Evolutionary conservation across 768 basidiomycete species (phyloP).

Genomic region (Suillus variegatus): DNA sequence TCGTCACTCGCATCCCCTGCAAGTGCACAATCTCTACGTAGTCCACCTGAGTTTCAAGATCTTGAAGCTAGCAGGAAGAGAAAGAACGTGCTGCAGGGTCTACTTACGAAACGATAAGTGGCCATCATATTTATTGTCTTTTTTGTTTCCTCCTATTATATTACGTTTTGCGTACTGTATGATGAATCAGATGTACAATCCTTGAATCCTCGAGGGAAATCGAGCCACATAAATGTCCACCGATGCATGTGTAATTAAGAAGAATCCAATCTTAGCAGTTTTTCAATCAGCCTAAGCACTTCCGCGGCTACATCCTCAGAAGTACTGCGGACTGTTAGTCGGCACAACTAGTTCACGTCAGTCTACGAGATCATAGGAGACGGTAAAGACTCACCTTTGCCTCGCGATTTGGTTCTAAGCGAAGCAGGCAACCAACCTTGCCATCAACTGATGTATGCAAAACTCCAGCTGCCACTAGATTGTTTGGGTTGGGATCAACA

Average conservation of each 20-base stretch:
- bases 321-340: slow-evolving; percentile 91
- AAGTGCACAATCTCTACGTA: slow-evolving; percentile 13
- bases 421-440: slow-evolving; percentile 92
- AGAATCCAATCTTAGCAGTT: slow-evolving; percentile 33
- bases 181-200: slow-evolving; percentile 18
- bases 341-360: slow-evolving; percentile 65
- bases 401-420: slow-evolving; percentile 93
- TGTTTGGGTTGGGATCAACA: slow-evolving; percentile 93
- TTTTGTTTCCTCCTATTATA: slow-evolving; percentile 10
- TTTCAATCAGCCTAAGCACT: slow-evolving; percentile 56
- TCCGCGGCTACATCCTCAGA: slow-evolving; percentile 85
- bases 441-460: slow-evolving; percentile 89
- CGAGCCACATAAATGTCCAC: neutral
- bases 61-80: slow-evolving; percentile 30
- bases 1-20: slow-evolving; percentile 31
- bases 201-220: slow-evolving; percentile 12
- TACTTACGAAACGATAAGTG: slow-evolving; percentile 38
- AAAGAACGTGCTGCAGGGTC: slow-evolving; percentile 43
- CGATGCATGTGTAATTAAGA: slow-evolving; percentile 9
- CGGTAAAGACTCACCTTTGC: slow-evolving; percentile 68
- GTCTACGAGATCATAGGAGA: neutral
- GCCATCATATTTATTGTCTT: slow-evolving; percentile 2
- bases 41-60: slow-evolving; percentile 11
- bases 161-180: slow-evolving; percentile 29
- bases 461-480: slow-evolving; percentile 94